These are phyloP conservation scores for Fraxinus greggii DNA, from an alignment of 305 asterid species.

Conservation along the genomic window DNA sequence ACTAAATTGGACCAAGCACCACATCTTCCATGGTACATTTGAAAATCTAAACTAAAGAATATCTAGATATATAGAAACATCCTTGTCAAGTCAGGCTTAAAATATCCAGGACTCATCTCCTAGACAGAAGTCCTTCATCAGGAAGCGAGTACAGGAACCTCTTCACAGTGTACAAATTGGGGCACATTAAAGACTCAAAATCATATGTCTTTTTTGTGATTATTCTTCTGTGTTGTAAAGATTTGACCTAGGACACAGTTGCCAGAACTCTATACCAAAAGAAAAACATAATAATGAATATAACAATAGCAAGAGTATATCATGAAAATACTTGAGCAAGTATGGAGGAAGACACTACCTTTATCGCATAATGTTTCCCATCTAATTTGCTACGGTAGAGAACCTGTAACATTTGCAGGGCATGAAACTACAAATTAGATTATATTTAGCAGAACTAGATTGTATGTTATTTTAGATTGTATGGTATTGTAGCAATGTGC, in stretches of 20 bases:
- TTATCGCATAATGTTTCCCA: slow-evolving; percentile 84
- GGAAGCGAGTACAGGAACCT: background rate
- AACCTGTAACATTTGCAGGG: slow-evolving; percentile 53
- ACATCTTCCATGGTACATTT: slow-evolving; percentile 7
- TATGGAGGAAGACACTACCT: slow-evolving; percentile 48
- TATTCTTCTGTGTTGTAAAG: background rate
- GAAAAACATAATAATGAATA: slow-evolving; percentile 6
- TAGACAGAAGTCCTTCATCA: background rate
- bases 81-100: background rate
- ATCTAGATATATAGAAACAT: background rate
- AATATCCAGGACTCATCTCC: background rate
- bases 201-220: background rate
- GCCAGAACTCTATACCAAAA: background rate
- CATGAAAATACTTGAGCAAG: slow-evolving; percentile 22
- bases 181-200: background rate
- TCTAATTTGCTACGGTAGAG: slow-evolving; percentile 72
- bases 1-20: slow-evolving; percentile 12
- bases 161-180: slow-evolving; percentile 1
- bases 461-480: slow-evolving; percentile 7
- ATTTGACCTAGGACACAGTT: slow-evolving; percentile 12
- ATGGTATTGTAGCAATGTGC: slow-evolving; percentile 26
- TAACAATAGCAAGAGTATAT: slow-evolving; percentile 9
- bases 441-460: slow-evolving; percentile 8
- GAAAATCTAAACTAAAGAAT: slow-evolving; percentile 1
- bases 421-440: slow-evolving; percentile 18